Percentiles rank a stretch among this genome's conserved stretches.
Conservation (phyloP, 106 monocot genomes). For the Posidonia australis region DNA sequence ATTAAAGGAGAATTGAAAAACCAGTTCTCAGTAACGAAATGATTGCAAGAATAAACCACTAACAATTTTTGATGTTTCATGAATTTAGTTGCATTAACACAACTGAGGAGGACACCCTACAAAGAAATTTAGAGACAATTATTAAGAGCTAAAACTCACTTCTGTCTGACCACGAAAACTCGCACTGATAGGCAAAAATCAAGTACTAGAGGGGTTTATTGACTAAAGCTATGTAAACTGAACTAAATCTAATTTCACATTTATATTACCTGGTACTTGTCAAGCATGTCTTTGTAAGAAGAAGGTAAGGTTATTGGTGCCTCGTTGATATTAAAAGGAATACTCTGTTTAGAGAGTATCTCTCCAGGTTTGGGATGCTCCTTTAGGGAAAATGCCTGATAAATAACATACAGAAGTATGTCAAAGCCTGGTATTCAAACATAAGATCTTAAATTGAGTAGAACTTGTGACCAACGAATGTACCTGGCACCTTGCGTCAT, state of each 20-base stretch:
- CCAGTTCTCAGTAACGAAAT: too few relatives aligned
- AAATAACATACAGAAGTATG: background rate
- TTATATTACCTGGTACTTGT: background rate
- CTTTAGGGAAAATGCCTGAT: conserved; percentile 85
- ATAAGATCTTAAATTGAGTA: background rate
- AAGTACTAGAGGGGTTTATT: too few relatives aligned
- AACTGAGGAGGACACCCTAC: too few relatives aligned
- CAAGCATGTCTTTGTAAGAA: background rate
- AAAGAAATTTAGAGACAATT: too few relatives aligned
- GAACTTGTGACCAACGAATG: background rate
- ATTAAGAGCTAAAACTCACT: too few relatives aligned
- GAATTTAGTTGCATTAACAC: too few relatives aligned
- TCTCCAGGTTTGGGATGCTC: conserved; percentile 77
- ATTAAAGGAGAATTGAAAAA: too few relatives aligned
- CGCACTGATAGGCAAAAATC: too few relatives aligned
- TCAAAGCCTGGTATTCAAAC: background rate
- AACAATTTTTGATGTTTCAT: too few relatives aligned
- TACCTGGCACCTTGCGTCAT: conserved; percentile 92
- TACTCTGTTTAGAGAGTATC: conserved; percentile 62
- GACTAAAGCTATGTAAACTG: too few relatives aligned
- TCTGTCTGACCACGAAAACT: too few relatives aligned
- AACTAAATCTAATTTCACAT: background rate
- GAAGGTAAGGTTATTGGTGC: background rate
- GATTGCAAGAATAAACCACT: too few relatives aligned
- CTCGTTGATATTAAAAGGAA: conserved; percentile 13